Base-by-base conservation (phyloP, 2,329 filamentous ascomycete genomes). In the Teratosphaeriaceae sp. region DNA sequence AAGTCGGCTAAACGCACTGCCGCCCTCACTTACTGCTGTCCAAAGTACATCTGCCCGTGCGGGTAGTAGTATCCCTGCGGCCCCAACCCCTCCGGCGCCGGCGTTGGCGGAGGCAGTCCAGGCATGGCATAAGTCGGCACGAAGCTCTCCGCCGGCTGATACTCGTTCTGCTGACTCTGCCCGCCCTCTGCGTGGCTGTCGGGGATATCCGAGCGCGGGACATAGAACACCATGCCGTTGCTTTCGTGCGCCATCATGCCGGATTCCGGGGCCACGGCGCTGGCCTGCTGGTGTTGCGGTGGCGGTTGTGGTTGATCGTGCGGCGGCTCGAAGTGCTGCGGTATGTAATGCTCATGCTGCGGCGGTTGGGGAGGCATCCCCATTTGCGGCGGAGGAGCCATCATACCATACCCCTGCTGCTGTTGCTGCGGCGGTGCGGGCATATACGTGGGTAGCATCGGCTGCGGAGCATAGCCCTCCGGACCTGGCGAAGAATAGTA, bases 151-250 rank as follows among this genome's bases (percentile, higher is more conserved):
- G 59, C 60, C 11, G 60, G 60, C 39, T 60, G 57, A 39, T 61
- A 62, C 26, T 47, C 45, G 30, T 56, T 52, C 19, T 47, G 48
- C 20, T 56, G 50, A 8, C 51, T 23, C 31, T 54, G 51, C 47
- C n/a, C 48, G 47, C 16, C 56, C 59, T 39, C 21, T 29, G 7
- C n/a, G 20, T 19, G 35, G 30, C 11, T n/a, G n/a, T 23, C 19
- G 12, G 8, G 30, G 29, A 36, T 23, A 9, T 62, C 58, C 0
- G 57, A 53, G 11, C 57, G 57, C 3, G 59, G 57, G 30, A 59
- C 89, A 62, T 95, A 98, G 65, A 94, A 97, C 1, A 95, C 88
- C 77, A 94, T 97, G 48, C 92, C 92, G 54, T 95, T 94, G 50
- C 83, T 82, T 68, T 97, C 90, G 63, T 96, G 89, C 0, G 88